Percentiles rank a stretch among this genome's conserved stretches.
These are phyloP conservation scores for Asterophora parasitica DNA, from an alignment of 768 basidiomycete genomes.

Conservation along the genomic window DNA sequence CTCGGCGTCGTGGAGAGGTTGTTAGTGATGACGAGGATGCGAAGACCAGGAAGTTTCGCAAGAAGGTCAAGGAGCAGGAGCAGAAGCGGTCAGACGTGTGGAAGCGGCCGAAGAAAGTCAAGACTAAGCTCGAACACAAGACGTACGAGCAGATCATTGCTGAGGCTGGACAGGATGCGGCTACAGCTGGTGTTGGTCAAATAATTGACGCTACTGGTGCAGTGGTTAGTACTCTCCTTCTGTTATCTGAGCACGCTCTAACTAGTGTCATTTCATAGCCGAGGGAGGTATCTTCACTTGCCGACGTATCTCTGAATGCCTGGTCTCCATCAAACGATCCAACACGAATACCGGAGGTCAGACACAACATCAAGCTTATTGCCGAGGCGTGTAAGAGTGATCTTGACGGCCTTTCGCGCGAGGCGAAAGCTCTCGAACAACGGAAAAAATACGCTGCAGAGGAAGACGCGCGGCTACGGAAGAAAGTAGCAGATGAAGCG, in stretches of 20 bases:
- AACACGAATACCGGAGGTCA: constrained; percentile 91
- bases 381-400: constrained; percentile 78
- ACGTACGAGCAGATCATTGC: constrained; percentile 95
- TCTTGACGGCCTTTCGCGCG: constrained; percentile 83
- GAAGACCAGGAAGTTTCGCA: constrained; percentile 43
- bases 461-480: constrained; percentile 69
- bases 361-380: constrained; percentile 90
- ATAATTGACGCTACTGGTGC: constrained; percentile 96
- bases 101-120: constrained; percentile 83
- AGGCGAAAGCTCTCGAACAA: constrained; percentile 80
- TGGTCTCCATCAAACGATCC: constrained; percentile 89
- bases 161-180: constrained; percentile 66
- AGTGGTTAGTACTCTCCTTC: constrained; percentile 48
- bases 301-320: constrained; percentile 66
- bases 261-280: constrained; percentile 41
- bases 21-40: constrained; percentile 71
- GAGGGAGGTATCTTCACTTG: constrained; percentile 82
- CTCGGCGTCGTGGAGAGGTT: constrained; percentile 63
- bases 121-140: constrained; percentile 87
- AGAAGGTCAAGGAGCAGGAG: constrained; percentile 48
- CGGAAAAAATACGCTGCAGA: constrained; percentile 64
- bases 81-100: constrained; percentile 72
- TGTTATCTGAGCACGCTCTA: neutral
- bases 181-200: constrained; percentile 61
- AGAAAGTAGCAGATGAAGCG: constrained; percentile 71